Evolutionary conservation across 2,329 filamentous ascomycete genomes (phyloP), one percentile per base, ranked within the genome.

Genomic region (Neonectria faginata): DNA sequence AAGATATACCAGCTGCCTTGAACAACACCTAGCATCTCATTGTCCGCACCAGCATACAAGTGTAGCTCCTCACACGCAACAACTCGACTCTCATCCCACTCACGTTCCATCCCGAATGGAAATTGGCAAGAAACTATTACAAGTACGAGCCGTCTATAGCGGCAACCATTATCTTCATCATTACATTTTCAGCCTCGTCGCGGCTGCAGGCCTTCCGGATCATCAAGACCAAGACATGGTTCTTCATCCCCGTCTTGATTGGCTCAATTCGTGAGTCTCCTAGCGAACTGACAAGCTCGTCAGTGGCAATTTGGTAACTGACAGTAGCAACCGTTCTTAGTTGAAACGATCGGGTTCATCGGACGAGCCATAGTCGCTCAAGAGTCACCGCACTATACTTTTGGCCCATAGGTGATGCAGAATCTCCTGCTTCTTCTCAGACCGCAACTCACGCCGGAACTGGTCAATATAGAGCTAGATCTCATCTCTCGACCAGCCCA

Each of bases 341-440:
- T 58, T 41, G 56, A 58, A 18, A 45, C 33, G 7, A 11, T 58
- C 20, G 56, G 56, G 12, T 58, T 50, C 31, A 41, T 58, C 14
- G 45, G 45, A 5, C 20, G 56, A 18, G 45, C 39, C 20, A 51
- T 58, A 8, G 56, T 22, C 8, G 36, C 56, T 2, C 10, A 58
- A 14, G 18, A 58, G 25, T 41, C 44, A 3, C 79, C 80, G 0
- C 73, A 70, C n/a, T 72, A 63, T 53, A 50, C 70, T 3, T 60
- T 79, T 33, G 55, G 57, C 10, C 80, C 18, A 12, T 83, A 75
- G 68, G 71, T 82, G 41, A 65, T 79, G 20, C 77, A 82, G 66
- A 69, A 69, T 1, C 66, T 81, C 0, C 72, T 81, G 11, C 64
- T 74, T 3, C 68, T 74, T 14, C 57, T 80, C 22, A 79, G 79